Evolutionary conservation across 2,329 filamentous ascomycete species (phyloP), one percentile per base, ranked within the genome.

Genomic region (Dactylellina haptotyla): DNA sequence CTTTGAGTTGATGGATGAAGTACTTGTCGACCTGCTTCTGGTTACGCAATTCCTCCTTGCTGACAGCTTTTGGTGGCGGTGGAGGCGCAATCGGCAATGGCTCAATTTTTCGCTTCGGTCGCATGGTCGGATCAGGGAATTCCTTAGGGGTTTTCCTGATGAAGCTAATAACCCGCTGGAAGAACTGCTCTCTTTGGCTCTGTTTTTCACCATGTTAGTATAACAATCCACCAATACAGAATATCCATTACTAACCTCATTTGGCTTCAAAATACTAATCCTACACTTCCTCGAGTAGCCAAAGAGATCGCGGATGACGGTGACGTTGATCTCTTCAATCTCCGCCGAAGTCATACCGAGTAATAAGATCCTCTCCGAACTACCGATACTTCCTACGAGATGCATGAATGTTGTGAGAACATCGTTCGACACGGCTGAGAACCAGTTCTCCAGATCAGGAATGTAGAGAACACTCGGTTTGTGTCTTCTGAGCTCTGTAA

Each of bases 401-500:
- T 91, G 89, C 71, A 89, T 85, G 81, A 99, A 97, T 0, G 92
- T 95, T 32, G 89, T 89, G 63, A 96, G 87, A 3, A 87, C 86
- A 12, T 84, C 79, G 10, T 83, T 82, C 1, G 89, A 87, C 39
- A 92, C 83, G 0, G 90, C 89, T 10, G 86, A 82, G 79, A 92
- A 94, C 95, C 95, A 99, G 5, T 89, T 86, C 76, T 97, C 91
- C 53, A 98, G 87, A 76, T 93, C 90, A 1, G 95, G 94, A 45
- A 99, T 90, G 81, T 93, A 98, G 57, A 99, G 95, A 37, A 98
- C 92, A 80, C 93, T 96, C 0, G 95, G 95, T 80, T 97, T 97
- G 80, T 97, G 93, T 37, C 93, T 89, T 80, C 94, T 92, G 37
- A 96, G 91, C 82, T 98, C 95, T 0, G 91, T 89, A 79, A 99